Base-by-base conservation (phyloP, 2,329 filamentous ascomycete species). In the Epichloe glyceriae region DNA sequence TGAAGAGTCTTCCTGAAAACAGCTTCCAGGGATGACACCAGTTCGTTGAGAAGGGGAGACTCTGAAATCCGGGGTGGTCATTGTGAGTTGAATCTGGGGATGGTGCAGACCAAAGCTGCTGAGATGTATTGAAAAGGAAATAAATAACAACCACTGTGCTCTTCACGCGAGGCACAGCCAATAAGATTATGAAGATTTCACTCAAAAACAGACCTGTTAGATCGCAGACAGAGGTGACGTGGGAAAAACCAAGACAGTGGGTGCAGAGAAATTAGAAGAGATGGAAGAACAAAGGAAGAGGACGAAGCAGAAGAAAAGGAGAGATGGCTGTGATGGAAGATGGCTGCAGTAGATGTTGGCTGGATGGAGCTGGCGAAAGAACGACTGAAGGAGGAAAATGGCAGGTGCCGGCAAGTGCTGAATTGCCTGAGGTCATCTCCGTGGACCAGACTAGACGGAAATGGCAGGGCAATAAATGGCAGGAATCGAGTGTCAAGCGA, bases 51-150 rank as follows among this genome's bases (percentile, higher is more conserved):
- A 57, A 47, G 64, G 60, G 33, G 62, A 60, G 17, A 52, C 59
- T 46, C 58, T 56, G 37, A 58, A 56, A 44, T 60, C 60, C 33
- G 61, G 50, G 47, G 61, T 52, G 49, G 65, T 60, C 67, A 69
- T 70, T 52, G 50, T 56, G 14, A 26, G 40, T 30, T 17, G 15
- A 15, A 6, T 30, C 11, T 34, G 30, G 26, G n/a, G 44, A 42
- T 46, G 41, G 30, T 45, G 46, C 46, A 51, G 47, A 33, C n/a
- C 40, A 34, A 49, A 46, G 41, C 37, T 43, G 50, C 50, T 40
- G 50, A 47, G 40, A 49, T 50, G 52, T 53, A 53, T 53, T 41
- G 47, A 50, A 49, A 51, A 53, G 46, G 50, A 47, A 47, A 53
- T 53, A 53, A 50, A 53, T 53, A 53, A 53, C 49, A 52, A 47